These are phyloP conservation scores for Ophiocordyceps sinensis DNA, from an alignment of 2,329 filamentous ascomycete species.

Conservation along the genomic window DNA sequence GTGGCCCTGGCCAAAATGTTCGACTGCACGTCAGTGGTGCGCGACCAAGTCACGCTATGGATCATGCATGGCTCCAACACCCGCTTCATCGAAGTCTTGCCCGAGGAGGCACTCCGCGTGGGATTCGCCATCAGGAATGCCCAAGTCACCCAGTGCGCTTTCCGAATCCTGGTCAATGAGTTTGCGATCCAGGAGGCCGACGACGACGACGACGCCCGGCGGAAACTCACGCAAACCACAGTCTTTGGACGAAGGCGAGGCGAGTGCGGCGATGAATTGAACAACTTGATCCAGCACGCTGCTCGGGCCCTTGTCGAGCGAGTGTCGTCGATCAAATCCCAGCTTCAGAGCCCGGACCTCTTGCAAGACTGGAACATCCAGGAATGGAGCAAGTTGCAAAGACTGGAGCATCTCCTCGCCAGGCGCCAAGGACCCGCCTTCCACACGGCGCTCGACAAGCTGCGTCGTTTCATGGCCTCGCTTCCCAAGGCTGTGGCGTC, in stretches of 20 bases:
- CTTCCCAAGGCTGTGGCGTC: slow-evolving; percentile 6
- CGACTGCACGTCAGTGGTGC: slow-evolving; percentile 31
- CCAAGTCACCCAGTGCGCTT: slow-evolving; percentile 31
- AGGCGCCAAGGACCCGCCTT: slow-evolving; percentile 1
- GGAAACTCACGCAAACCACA: slow-evolving; percentile 10
- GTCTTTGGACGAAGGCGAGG: slow-evolving; percentile 32
- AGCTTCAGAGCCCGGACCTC: slow-evolving; percentile 18
- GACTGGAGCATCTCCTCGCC: slow-evolving; percentile 12
- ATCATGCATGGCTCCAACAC: slow-evolving; percentile 38
- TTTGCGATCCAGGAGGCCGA: slow-evolving; percentile 33
- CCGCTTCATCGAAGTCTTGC: slow-evolving; percentile 46
- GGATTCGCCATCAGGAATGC: slow-evolving; percentile 31
- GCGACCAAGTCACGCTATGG: slow-evolving; percentile 41
- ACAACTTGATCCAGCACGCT: slow-evolving; percentile 44
- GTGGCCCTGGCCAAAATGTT: slow-evolving; percentile 46
- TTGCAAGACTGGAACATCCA: slow-evolving; percentile 14
- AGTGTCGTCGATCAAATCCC: slow-evolving; percentile 16
- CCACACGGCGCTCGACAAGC: slow-evolving; percentile 4
- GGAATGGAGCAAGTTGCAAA: slow-evolving; percentile 19
- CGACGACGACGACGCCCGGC: not conserved
- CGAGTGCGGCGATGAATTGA: slow-evolving; percentile 35
- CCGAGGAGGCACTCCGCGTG: slow-evolving; percentile 46
- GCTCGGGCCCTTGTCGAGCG: slow-evolving; percentile 36
- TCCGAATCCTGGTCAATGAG: slow-evolving; percentile 49
- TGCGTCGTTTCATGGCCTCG: slow-evolving; percentile 10